Conservation (phyloP, 2,329 filamentous ascomycete species). For the Coleophoma cylindrospora region DNA sequence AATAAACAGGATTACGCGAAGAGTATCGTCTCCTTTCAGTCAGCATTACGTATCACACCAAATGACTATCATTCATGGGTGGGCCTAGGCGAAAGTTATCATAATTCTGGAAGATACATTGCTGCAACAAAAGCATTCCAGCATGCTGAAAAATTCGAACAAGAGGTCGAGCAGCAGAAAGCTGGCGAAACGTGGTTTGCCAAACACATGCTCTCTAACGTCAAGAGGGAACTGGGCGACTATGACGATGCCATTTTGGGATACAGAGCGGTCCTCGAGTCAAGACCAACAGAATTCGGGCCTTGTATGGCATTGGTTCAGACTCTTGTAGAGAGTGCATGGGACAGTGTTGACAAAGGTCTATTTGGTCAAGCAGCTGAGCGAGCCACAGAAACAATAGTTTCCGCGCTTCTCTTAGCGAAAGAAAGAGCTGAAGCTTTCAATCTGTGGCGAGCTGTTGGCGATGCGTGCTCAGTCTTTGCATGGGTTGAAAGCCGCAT, state of each 20-base stretch:
- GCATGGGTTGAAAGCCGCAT: conserved; percentile 69
- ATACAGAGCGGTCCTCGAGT: conserved; percentile 68
- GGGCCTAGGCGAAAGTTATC: conserved; percentile 94
- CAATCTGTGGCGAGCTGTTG: conserved; percentile 92
- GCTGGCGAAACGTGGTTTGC: conserved; percentile 84
- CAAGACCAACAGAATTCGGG: conserved; percentile 72
- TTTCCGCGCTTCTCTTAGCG: conserved; percentile 59
- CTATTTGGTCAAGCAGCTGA: conserved; percentile 79
- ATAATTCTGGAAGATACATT: conserved; percentile 87
- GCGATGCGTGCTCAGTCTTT: conserved; percentile 83
- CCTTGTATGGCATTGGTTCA: conserved; percentile 85
- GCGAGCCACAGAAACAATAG: conserved; percentile 64
- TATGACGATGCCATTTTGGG: conserved; percentile 76
- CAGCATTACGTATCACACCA: conserved; percentile 77
- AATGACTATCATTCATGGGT: conserved; percentile 95
- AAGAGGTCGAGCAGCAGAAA: conserved; percentile 46
- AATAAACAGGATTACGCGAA: conserved; percentile 89
- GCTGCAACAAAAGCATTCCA: conserved; percentile 90
- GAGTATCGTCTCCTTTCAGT: conserved; percentile 87
- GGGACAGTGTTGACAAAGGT: conserved; percentile 73
- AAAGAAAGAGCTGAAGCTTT: conserved; percentile 65
- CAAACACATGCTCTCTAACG: conserved; percentile 93
- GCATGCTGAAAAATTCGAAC: conserved; percentile 74
- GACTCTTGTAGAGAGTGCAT: conserved; percentile 77
- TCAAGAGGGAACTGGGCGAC: conserved; percentile 87